Conservation (phyloP, 2,329 filamentous ascomycete species). For the Thielaviopsis populi region DNA sequence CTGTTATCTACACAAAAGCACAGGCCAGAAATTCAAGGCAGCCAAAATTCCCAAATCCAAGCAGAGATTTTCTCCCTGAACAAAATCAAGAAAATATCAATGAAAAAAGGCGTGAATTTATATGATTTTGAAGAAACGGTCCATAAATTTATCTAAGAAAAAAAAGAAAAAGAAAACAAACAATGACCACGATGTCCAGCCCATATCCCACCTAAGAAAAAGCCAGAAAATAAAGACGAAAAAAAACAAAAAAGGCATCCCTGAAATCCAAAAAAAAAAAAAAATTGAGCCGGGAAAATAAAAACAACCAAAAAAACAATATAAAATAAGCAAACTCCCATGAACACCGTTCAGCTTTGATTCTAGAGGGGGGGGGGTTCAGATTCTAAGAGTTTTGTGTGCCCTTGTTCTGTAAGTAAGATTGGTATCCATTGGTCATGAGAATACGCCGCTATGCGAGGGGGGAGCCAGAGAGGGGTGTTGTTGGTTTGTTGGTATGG, state of each 20-base stretch:
- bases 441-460: slow-evolving; percentile 6
- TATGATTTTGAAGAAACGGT: background rate
- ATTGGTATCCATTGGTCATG: slow-evolving; percentile 6
- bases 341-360: slow-evolving; percentile 9
- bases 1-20: background rate
- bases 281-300: background rate
- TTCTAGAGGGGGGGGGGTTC: slow-evolving; percentile 4
- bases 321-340: slow-evolving; percentile 7
- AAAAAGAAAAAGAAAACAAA: background rate
- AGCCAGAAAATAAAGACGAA: background rate
- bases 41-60: background rate
- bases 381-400: slow-evolving; percentile 3
- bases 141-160: background rate
- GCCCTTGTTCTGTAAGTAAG: background rate
- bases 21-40: background rate
- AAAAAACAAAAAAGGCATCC: no score
- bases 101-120: background rate
- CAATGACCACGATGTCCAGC: slow-evolving; percentile 1
- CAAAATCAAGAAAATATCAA: no score
- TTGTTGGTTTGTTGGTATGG: background rate
- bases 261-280: background rate
- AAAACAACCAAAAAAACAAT: slow-evolving; percentile 8
- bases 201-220: background rate
- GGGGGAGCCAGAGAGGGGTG: background rate
- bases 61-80: background rate